These are phyloP conservation scores for Rhizopogon salebrosus DNA, from an alignment of 768 basidiomycete genomes.

Conservation along the genomic window DNA sequence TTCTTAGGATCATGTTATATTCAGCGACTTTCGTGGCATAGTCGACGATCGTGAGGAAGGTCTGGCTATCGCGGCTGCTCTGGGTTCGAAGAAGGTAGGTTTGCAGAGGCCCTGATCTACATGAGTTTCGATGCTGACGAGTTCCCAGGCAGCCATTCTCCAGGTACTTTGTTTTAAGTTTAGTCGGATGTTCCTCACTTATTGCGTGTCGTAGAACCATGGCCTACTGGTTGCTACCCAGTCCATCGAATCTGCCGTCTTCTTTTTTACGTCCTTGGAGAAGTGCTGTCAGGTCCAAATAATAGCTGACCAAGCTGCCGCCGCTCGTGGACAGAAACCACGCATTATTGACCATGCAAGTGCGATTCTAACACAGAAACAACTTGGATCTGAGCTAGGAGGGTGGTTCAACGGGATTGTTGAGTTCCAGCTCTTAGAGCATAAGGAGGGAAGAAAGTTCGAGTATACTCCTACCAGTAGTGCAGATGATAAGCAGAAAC, in stretches of 20 bases:
- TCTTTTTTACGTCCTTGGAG: slow-evolving; percentile 22
- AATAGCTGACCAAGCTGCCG: slow-evolving; percentile 23
- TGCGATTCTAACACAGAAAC: slow-evolving; percentile 19
- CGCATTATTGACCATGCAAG: slow-evolving; percentile 15
- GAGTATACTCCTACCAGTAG: background rate
- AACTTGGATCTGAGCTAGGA: slow-evolving; percentile 20
- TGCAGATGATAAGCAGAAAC: background rate
- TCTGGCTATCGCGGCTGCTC: slow-evolving; percentile 21
- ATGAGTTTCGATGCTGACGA: background rate
- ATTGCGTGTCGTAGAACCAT: slow-evolving; percentile 16
- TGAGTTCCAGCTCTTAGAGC: slow-evolving; percentile 34
- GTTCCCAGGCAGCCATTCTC: slow-evolving; percentile 16
- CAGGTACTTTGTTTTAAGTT: slow-evolving; percentile 5
- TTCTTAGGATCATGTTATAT: slow-evolving; percentile 23
- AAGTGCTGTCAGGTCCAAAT: slow-evolving; percentile 27
- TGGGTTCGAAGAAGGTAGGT: slow-evolving; percentile 26
- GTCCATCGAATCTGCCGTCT: slow-evolving; percentile 19
- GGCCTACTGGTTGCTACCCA: slow-evolving; percentile 19
- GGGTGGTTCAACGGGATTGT: slow-evolving; percentile 36
- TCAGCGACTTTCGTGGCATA: slow-evolving; percentile 29
- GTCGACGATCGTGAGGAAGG: slow-evolving; percentile 30
- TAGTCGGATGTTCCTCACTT: background rate
- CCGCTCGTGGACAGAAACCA: slow-evolving; percentile 8
- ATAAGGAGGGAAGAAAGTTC: slow-evolving; percentile 25
- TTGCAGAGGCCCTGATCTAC: background rate